Evolutionary conservation across 2,329 filamentous ascomycete species (phyloP), one percentile per base, ranked within the genome.

Genomic region (Botryotinia calthae): DNA sequence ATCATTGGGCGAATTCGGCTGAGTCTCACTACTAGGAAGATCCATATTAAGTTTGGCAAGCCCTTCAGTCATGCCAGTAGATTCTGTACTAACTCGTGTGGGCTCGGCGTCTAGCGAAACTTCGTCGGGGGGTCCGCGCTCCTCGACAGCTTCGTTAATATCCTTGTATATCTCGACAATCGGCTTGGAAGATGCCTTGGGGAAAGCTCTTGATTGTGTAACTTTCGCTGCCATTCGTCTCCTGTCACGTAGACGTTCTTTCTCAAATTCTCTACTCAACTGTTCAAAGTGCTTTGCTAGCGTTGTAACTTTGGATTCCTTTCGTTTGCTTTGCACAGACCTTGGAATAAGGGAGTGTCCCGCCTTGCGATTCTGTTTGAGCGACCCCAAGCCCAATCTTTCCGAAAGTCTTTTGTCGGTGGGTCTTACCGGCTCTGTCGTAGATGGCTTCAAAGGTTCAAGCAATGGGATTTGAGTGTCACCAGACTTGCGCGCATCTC

Each of bases 111-210:
- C 80, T 34, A 79, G 80, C 34, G 79, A 78, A 44, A 81, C 75
- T 71, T 94, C 91, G 61, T 91, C 88, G 1, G 86, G 87, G 25
- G 88, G 87, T 22, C 89, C 89, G 67, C 89, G 88, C 79, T 97
- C 94, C 77, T 94, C 92, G 18, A 98, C 95, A 31, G 97, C 96
- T 81, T 98, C 94, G 73, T 95, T 91, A 7, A 97, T 93, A 81
- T 97, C 94, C 77, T 93, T 92, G 81, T 98, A 99, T 14, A 99
- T 94, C 81, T 98, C 93, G 25, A 99, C 95, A 74, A 97, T 95
- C 10, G 96, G 95, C 79, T 95, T 96, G n/a, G 95, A 97, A 28
- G 94, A 95, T 58, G 94, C 93, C 76, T 96, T 89, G 31, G 96
- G 95, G 80, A 95, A 95, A 0, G 94, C 93, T 75, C 95, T 89